Evolutionary conservation across 2,329 filamentous ascomycete species (phyloP).

Genomic region (Incumbomyces lentus): DNA sequence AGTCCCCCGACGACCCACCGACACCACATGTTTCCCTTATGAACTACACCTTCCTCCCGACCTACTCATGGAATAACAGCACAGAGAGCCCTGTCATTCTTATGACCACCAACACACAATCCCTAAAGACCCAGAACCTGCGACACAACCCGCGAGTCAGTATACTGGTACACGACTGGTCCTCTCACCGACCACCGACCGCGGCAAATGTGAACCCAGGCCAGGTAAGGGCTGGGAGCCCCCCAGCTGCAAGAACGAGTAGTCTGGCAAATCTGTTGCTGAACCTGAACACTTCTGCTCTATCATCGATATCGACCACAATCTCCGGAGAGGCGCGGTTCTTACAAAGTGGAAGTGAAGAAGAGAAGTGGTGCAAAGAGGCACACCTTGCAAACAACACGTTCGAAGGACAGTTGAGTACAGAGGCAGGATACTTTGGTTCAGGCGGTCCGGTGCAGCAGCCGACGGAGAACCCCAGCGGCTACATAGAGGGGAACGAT

Average conservation of each 20-base stretch:
- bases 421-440: slow-evolving; percentile 38
- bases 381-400: slow-evolving; percentile 88
- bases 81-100: slow-evolving; percentile 66
- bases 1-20: slow-evolving; percentile 36
- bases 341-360: slow-evolving; percentile 60
- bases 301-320: slow-evolving; percentile 82
- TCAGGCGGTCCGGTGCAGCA: slow-evolving; percentile 24
- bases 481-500: slow-evolving; percentile 69
- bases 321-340: slow-evolving; percentile 81
- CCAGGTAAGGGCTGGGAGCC: slow-evolving; percentile 48
- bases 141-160: slow-evolving; percentile 77
- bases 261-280: slow-evolving; percentile 73
- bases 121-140: slow-evolving; percentile 64
- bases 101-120: slow-evolving; percentile 77
- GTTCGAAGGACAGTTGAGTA: slow-evolving; percentile 49
- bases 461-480: slow-evolving; percentile 27
- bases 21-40: slow-evolving; percentile 93
- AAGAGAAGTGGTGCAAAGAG: slow-evolving; percentile 74
- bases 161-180: slow-evolving; percentile 96
- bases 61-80: slow-evolving; percentile 11
- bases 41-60: slow-evolving; percentile 94
- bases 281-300: slow-evolving; percentile 79
- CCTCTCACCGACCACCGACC: slow-evolving; percentile 79
- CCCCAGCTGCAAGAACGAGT: slow-evolving; percentile 52
- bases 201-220: slow-evolving; percentile 41